Evolutionary conservation across 1,139 yeast species (phyloP), one percentile per base, ranked within the genome.

Genomic region (Hemisphaericaspora lyxosophila): DNA sequence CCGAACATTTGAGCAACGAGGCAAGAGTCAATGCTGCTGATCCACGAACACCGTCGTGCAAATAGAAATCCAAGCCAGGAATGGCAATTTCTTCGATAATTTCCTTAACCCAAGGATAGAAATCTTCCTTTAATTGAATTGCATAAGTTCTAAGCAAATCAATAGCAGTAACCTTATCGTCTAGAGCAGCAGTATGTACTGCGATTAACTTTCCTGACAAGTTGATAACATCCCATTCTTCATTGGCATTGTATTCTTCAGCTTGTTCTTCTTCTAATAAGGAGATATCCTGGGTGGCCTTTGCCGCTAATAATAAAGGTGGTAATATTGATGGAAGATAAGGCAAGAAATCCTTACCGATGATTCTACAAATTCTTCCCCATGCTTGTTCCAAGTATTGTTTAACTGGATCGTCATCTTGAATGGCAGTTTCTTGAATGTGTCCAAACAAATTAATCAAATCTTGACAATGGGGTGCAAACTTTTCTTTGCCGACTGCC

Each of bases 401-500:
- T 48, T 79, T 85, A 16, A 94, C 85, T 28, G 96, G 96, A 57
- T 90, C 97, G 54, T 88, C 96, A 33, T 74, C 78, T 41, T 69
- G 71, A 17, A 62, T 53, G 11, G 75, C 64, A 22, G 74, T 67
- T 40, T 75, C 74, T 64, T 92, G 98, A 47, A 90, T 81, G 25
- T 72, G 67, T 8, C 84, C 88, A 52, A 89, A 82, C 20, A 85
- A 65, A 48, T 80, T 80, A 40, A 90, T 83, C 44, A 90, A 68
- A 48, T 86, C 89, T 44, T 76, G 78, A 31, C 87, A 80, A 54
- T 86, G 88, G 18, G 87, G 83, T 16, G 79, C 67, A 58, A 92
- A 90, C 56, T 85, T 86, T 50, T 89, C 96, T 54, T 83, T 83
- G 23, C 98, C 98, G 34, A 92, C 98, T n/a, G 98, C 98, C 38